phyloP scores from a whole-genome alignment of 306 rosid species.

The Potentilla sterilis region DNA sequence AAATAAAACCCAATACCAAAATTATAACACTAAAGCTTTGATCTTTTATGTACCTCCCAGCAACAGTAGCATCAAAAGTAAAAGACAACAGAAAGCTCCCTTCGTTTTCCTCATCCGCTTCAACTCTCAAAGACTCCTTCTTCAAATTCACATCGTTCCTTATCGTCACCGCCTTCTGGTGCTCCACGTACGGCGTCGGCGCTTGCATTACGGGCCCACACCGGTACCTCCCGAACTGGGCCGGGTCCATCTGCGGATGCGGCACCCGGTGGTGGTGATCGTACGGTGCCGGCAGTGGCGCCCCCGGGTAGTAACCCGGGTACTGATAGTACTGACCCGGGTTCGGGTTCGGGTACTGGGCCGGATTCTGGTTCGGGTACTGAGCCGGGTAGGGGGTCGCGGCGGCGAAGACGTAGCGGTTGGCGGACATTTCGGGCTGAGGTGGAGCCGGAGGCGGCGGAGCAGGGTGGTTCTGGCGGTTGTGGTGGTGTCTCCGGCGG shows the following conservation, averaged over 20 bases:
- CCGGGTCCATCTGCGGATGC: constrained; percentile 43
- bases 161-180: constrained; percentile 90
- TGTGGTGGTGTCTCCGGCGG: constrained; percentile 50
- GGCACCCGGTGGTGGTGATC: constrained; percentile 69
- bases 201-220: constrained; percentile 46
- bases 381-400: constrained; percentile 64
- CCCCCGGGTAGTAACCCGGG: constrained; percentile 59
- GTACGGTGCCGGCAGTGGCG: constrained; percentile 69
- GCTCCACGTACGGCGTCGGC: constrained; percentile 70
- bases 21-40: neutral
- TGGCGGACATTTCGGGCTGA: constrained; percentile 60
- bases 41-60: constrained; percentile 59
- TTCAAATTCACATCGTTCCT: constrained; percentile 83
- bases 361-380: constrained; percentile 36
- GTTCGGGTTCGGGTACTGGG: too few relatives aligned
- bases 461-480: constrained; percentile 60
- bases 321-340: constrained; percentile 54
- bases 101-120: constrained; percentile 64
- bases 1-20: neutral
- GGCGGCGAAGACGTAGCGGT: constrained; percentile 59
- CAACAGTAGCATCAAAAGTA: constrained; percentile 80
- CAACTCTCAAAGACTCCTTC: constrained; percentile 82
- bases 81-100: constrained; percentile 69
- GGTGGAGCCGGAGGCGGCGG: constrained; percentile 58
- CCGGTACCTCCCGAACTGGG: constrained; percentile 55